A percentile compares a stretch with the other conserved stretches of the same genome.
phyloP scores from a whole-genome alignment of 108 stramenopile species.

The Chaetoceros muelleri region DNA sequence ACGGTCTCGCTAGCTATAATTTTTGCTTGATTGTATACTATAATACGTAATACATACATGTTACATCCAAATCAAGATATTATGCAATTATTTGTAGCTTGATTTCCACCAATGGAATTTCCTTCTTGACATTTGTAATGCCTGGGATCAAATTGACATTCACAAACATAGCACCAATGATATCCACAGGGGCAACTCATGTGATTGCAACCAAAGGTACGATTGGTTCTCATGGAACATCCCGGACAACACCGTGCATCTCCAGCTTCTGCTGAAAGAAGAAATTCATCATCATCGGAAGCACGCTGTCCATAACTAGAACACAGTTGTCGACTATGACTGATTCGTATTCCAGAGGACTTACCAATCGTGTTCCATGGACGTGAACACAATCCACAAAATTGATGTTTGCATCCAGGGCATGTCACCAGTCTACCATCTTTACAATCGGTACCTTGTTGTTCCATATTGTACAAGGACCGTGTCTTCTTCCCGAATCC shows the following conservation, averaged over 20 bases:
- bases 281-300: not conserved
- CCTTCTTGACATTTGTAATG: slow-evolving; percentile 9
- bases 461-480: not conserved
- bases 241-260: slow-evolving; percentile 12
- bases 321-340: slow-evolving; percentile 10
- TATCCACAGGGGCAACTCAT: slow-evolving; percentile 17
- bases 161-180: slow-evolving; percentile 22
- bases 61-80: not conserved
- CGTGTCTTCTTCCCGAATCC: too few relatives aligned
- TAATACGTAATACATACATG: too few relatives aligned
- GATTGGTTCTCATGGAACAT: slow-evolving; percentile 8
- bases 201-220: slow-evolving; percentile 20
- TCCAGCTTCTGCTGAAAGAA: not conserved
- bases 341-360: not conserved
- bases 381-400: slow-evolving; percentile 18
- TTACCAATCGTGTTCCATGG: slow-evolving; percentile 9
- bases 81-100: not conserved
- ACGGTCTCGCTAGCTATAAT: too few relatives aligned
- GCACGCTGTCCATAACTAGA: not conserved
- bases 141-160: slow-evolving; percentile 2
- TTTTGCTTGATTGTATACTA: too few relatives aligned
- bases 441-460: not conserved
- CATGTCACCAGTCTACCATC: slow-evolving; percentile 14
- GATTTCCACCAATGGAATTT: not conserved
- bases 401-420: slow-evolving; percentile 4